phyloP scores from a whole-genome alignment of 345 rosid genomes.

The Cardamine chenopodiifolia region DNA sequence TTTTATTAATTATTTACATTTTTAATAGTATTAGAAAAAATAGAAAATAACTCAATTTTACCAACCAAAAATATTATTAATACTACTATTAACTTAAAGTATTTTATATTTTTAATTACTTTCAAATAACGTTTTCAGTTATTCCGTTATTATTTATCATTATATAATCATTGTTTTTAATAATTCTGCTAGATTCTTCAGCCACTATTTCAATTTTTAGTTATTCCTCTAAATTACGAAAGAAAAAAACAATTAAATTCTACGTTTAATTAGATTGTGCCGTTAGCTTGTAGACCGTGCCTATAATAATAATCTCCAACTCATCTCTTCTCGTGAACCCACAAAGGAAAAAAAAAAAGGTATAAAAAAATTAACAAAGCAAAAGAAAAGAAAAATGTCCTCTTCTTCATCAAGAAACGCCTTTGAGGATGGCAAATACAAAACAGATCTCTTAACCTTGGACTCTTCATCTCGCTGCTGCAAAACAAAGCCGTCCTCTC shows the following conservation, averaged over 20 bases:
- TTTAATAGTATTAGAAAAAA: too few relatives aligned
- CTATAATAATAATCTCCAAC: slow-evolving; percentile 15
- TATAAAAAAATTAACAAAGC: neutral
- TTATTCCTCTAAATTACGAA: neutral
- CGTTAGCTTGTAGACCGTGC: too few relatives aligned
- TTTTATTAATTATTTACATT: too few relatives aligned
- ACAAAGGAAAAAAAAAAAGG: too few relatives aligned
- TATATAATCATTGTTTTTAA: too few relatives aligned
- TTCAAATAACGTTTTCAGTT: too few relatives aligned
- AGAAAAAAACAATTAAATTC: neutral
- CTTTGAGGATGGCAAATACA: slow-evolving; percentile 53
- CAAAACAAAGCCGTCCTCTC: slow-evolving; percentile 19
- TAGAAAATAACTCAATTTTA: too few relatives aligned
- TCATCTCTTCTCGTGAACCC: slow-evolving; percentile 11
- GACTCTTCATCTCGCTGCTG: slow-evolving; percentile 42
- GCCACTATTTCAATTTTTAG: neutral
- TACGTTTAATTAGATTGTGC: neutral
- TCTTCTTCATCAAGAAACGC: slow-evolving; percentile 43
- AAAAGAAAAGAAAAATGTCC: slow-evolving; percentile 20
- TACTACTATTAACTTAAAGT: too few relatives aligned
- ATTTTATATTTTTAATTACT: too few relatives aligned
- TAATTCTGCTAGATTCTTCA: neutral
- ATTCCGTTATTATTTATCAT: too few relatives aligned
- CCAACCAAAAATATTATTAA: too few relatives aligned
- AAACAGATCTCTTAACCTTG: slow-evolving; percentile 46